These are phyloP conservation scores for Coccinonectria pachysandricola DNA, from an alignment of 2,329 filamentous ascomycete species.

Conservation along the genomic window DNA sequence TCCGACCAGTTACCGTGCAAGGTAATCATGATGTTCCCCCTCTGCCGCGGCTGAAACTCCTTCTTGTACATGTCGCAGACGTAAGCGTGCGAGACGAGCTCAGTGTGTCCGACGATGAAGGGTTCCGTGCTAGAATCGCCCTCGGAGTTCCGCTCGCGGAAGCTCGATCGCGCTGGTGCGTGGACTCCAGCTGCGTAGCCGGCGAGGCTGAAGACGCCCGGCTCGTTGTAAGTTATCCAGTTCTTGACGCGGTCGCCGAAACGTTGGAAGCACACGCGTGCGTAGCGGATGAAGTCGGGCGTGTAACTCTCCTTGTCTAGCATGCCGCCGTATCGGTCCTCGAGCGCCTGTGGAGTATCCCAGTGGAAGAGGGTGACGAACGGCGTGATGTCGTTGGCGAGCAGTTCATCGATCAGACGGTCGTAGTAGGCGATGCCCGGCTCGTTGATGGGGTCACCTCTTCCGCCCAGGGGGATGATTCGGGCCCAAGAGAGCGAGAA, in stretches of 20 bases:
- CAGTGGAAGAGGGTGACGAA: slow-evolving; percentile 56
- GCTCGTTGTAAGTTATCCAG: slow-evolving; percentile 16
- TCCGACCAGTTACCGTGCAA: slow-evolving; percentile 32
- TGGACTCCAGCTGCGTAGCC: slow-evolving; percentile 13
- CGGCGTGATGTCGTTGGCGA: slow-evolving; percentile 42
- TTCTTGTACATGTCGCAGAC: slow-evolving; percentile 28
- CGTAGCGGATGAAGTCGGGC: slow-evolving; percentile 14
- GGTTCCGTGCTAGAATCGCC: slow-evolving; percentile 21
- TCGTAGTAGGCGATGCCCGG: slow-evolving; percentile 50
- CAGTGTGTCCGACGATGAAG: slow-evolving; percentile 29
- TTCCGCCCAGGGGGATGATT: slow-evolving; percentile 53
- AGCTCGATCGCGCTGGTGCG: slow-evolving; percentile 11
- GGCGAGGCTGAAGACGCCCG: slow-evolving; percentile 10
- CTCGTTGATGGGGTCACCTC: slow-evolving; percentile 51
- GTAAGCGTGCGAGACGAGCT: slow-evolving; percentile 28
- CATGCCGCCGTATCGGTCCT: slow-evolving; percentile 14
- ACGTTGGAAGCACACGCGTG: slow-evolving; percentile 13
- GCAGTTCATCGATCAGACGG: slow-evolving; percentile 48
- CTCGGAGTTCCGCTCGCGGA: slow-evolving; percentile 11
- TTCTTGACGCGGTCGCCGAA: slow-evolving; percentile 15
- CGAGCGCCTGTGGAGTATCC: slow-evolving; percentile 40
- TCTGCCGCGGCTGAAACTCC: slow-evolving; percentile 27
- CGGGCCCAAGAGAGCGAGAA: slow-evolving; percentile 57
- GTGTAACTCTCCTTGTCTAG: slow-evolving; percentile 11
- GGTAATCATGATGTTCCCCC: slow-evolving; percentile 30